These are phyloP conservation scores for Hypoxylon sp. DNA, from an alignment of 2,329 filamentous ascomycete genomes.

Conservation along the genomic window DNA sequence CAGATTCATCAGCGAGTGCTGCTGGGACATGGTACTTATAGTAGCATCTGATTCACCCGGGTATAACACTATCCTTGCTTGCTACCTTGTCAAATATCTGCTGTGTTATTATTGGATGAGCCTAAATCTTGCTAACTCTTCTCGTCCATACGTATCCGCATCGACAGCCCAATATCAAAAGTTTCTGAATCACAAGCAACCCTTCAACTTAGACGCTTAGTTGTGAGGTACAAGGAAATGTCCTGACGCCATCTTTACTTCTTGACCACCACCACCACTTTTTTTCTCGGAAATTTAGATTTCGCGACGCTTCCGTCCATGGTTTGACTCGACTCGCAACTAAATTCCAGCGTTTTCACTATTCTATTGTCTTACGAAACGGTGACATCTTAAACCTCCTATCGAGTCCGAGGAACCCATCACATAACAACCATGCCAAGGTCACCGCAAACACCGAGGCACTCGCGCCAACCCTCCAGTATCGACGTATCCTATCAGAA, in stretches of 20 bases:
- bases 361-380: background rate
- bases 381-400: constrained; percentile 1
- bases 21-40: constrained; percentile 19
- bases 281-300: constrained; percentile 7
- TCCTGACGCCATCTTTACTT: background rate
- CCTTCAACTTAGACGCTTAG: constrained; percentile 11
- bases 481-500: constrained; percentile 61
- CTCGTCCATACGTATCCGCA: constrained; percentile 19
- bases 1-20: background rate
- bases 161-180: constrained; percentile 30
- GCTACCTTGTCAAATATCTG: constrained; percentile 9
- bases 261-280: constrained; percentile 1
- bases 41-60: constrained; percentile 22
- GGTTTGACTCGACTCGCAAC: constrained; percentile 27
- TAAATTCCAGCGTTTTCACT: constrained; percentile 5
- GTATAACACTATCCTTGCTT: constrained; percentile 22
- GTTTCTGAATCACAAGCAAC: constrained; percentile 16
- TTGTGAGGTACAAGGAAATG: constrained; percentile 3
- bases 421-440: constrained; percentile 57
- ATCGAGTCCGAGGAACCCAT: constrained; percentile 7
- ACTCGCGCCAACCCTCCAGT: constrained; percentile 71
- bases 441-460: constrained; percentile 70
- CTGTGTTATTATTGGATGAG: constrained; percentile 33
- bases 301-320: constrained; percentile 15
- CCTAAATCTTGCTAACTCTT: constrained; percentile 21